phyloP scores from a whole-genome alignment of 2,329 filamentous ascomycete species.

The Trichoderma pleuroti region DNA sequence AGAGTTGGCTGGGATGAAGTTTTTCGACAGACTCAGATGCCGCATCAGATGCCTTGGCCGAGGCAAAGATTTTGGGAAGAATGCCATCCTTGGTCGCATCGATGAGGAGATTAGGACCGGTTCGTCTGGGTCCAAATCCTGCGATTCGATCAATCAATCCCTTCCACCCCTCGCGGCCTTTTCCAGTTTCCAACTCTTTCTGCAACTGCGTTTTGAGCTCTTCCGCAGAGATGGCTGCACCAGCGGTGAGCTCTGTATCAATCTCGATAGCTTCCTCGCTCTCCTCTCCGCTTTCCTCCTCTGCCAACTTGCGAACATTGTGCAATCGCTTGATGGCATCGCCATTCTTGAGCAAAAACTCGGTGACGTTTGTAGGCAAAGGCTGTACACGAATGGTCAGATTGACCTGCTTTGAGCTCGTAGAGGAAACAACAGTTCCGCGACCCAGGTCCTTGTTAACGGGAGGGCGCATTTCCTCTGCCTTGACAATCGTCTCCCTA shows the following conservation, averaged over 20 bases:
- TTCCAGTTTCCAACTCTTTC: slow-evolving; percentile 64
- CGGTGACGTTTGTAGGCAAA: slow-evolving; percentile 71
- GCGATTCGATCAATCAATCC: slow-evolving; percentile 74
- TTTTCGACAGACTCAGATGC: slow-evolving; percentile 45
- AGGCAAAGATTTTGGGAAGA: slow-evolving; percentile 65
- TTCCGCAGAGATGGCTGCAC: slow-evolving; percentile 61
- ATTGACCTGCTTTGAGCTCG: slow-evolving; percentile 81
- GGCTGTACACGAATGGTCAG: slow-evolving; percentile 75
- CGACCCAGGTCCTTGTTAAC: slow-evolving; percentile 82
- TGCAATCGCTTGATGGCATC: slow-evolving; percentile 77
- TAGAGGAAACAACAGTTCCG: slow-evolving; percentile 71
- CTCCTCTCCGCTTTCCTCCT: slow-evolving; percentile 34
- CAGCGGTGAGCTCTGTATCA: slow-evolving; percentile 57
- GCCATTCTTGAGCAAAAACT: slow-evolving; percentile 78
- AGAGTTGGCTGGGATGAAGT: slow-evolving; percentile 64
- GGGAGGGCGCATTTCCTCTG: slow-evolving; percentile 87
- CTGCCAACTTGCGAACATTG: slow-evolving; percentile 56
- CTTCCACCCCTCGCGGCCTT: slow-evolving; percentile 72
- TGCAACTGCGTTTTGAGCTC: slow-evolving; percentile 76
- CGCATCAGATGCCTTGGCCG: slow-evolving; percentile 31
- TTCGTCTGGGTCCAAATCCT: slow-evolving; percentile 83
- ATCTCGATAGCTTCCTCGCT: slow-evolving; percentile 38
- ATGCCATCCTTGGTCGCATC: slow-evolving; percentile 72
- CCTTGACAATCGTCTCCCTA: slow-evolving; percentile 82
- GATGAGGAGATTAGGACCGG: slow-evolving; percentile 84